phyloP scores from a whole-genome alignment of 2,329 filamentous ascomycete genomes.

The Dactylonectria estremocensis region DNA sequence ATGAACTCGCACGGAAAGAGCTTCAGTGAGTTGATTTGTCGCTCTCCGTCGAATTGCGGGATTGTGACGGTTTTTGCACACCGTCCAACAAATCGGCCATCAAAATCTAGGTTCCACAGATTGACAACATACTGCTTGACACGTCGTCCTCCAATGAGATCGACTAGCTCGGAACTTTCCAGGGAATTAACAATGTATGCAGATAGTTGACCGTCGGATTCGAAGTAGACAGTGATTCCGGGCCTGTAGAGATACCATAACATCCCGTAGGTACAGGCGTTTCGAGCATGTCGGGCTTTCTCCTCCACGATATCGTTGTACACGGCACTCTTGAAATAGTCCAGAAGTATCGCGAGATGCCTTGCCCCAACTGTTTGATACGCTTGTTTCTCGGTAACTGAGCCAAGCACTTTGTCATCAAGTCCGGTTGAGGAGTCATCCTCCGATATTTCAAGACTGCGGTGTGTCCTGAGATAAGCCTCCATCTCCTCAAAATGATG shows the following conservation, averaged over 20 bases:
- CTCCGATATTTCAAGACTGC: background rate
- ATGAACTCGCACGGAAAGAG: background rate
- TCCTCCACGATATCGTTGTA: background rate
- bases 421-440: background rate
- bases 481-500: background rate
- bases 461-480: background rate
- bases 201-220: background rate
- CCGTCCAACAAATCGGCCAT: background rate
- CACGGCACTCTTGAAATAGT: background rate
- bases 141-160: background rate
- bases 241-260: constrained; percentile 2
- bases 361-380: background rate
- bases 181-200: background rate
- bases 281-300: background rate
- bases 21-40: background rate
- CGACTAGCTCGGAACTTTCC: background rate
- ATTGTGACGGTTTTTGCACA: background rate
- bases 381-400: background rate
- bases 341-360: background rate
- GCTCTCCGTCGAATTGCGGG: constrained; percentile 3
- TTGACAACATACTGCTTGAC: background rate
- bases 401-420: background rate
- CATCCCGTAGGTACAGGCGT: background rate
- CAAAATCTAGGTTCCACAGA: background rate
- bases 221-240: background rate